These are phyloP conservation scores for Sporothrix humicola DNA, from an alignment of 2,329 filamentous ascomycete genomes.

Conservation along the genomic window DNA sequence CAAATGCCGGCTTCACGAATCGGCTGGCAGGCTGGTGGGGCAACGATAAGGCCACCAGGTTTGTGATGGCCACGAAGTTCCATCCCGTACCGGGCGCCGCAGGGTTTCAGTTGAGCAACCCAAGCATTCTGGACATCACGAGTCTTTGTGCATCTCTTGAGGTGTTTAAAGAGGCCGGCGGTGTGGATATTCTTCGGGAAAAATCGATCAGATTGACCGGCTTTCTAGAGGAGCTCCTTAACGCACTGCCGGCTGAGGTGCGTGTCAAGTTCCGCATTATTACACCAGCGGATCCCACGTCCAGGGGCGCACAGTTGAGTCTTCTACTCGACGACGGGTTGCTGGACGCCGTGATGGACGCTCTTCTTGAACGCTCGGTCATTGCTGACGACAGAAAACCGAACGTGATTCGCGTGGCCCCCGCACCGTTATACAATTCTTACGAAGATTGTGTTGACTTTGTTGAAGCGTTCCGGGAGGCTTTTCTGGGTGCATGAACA, in stretches of 20 bases:
- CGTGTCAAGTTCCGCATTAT: conserved; percentile 62
- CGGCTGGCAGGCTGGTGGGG: conserved; percentile 88
- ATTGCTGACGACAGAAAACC: conserved; percentile 85
- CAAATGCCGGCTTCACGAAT: conserved; percentile 57
- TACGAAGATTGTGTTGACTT: conserved; percentile 63
- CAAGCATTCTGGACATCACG: conserved; percentile 77
- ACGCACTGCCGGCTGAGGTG: conserved; percentile 47
- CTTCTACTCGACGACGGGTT: conserved; percentile 70
- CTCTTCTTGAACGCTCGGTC: conserved; percentile 70
- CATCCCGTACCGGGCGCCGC: conserved; percentile 76
- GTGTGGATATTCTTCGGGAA: conserved; percentile 69
- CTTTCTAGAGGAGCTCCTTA: conserved; percentile 74
- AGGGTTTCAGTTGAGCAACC: conserved; percentile 85
- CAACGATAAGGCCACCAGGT: conserved; percentile 75
- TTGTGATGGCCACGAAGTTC: conserved; percentile 83
- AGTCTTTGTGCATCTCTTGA: conserved; percentile 75
- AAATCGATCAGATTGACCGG: conserved; percentile 76
- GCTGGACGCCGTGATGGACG: conserved; percentile 69
- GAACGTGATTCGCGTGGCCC: conserved; percentile 82
- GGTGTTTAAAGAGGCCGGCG: conserved; percentile 71
- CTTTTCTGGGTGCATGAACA: conserved; percentile 20
- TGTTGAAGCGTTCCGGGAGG: conserved; percentile 33
- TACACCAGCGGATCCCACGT: conserved; percentile 69
- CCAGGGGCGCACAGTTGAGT: conserved; percentile 80
- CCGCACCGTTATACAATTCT: conserved; percentile 82